Base-by-base conservation (phyloP, 1,284 basidiomycete species). In the Leucoagaricus sp. region DNA sequence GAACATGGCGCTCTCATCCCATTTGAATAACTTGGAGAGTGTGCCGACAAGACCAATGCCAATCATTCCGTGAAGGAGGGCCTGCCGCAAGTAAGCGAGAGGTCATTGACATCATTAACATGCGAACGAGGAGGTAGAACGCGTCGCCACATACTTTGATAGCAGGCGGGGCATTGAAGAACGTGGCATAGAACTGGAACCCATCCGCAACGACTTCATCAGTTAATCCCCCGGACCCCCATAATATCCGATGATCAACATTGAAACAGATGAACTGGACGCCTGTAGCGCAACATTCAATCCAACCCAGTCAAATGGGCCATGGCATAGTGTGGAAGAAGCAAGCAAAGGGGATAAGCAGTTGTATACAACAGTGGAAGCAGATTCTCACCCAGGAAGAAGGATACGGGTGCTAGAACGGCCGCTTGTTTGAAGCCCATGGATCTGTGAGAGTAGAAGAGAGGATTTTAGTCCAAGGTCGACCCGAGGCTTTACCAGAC, bases 1-100 rank as follows among this genome's bases (percentile, higher is more conserved):
- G 76, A 92, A 94, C 75, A 94, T 83, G 13, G 94, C 94, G 64
- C 89, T 92, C 66, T 96, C 93, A 69, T 87, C 86, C 92, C 93
- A 96, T 61, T 79, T 82, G 72, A 90, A 80, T 59, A 96, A 76
- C 72, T 96, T 96, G 54, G 83, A 79, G 13, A 93, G 66, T 54
- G 94, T 77, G 3, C 86, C 87, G 26, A 89, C 63, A 44, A 96
- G 69, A 15, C 91, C 90, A 7, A 94, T 77, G 15, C 82, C 87
- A 57, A 93, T 81, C 69, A 94, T 85, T 36, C 83, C 89, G 71
- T 96, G 93, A 61, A 96, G 77, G 49, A 95, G 76, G 0, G 90
- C 90, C 93, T 94, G 36, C 15, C 10, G 34, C 28, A 23, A 17
- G 23, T 10, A 28, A 26, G 36, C 31, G 49, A 25, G 59, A 23